Conservation (phyloP, 2,329 filamentous ascomycete genomes). For the Xylariales sp. region DNA sequence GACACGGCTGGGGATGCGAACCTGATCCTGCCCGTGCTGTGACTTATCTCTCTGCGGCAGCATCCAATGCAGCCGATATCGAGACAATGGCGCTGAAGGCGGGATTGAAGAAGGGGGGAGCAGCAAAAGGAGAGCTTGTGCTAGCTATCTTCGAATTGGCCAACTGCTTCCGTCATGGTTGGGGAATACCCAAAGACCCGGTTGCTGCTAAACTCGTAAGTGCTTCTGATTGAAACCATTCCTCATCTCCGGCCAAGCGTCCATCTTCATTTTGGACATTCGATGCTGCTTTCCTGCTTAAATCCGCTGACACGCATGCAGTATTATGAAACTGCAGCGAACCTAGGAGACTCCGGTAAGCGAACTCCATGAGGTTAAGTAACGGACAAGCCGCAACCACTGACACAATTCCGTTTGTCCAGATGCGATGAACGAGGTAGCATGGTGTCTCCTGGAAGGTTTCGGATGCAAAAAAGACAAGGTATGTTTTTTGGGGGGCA, state of each 20-base stretch:
- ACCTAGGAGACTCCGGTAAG: constrained; percentile 81
- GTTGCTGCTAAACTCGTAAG: constrained; percentile 72
- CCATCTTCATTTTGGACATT: too few species aligned
- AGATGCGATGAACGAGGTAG: constrained; percentile 97
- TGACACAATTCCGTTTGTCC: constrained; percentile 16
- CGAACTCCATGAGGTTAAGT: constrained; percentile 9
- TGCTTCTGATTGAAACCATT: constrained; percentile 7
- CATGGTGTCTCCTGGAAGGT: constrained; percentile 94
- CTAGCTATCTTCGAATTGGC: constrained; percentile 94
- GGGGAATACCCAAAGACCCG: constrained; percentile 84
- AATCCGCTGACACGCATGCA: constrained; percentile 31
- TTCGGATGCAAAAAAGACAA: constrained; percentile 98
- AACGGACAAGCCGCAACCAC: constrained; percentile 9
- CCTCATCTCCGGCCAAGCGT: too few species aligned
- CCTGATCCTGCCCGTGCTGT: constrained; percentile 71
- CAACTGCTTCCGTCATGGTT: constrained; percentile 90
- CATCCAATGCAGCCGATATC: constrained; percentile 82
- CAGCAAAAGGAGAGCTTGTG: constrained; percentile 92
- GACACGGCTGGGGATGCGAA: constrained; percentile 88
- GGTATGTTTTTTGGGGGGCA: too few species aligned
- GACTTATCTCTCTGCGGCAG: constrained; percentile 80
- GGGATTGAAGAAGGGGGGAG: constrained; percentile 87
- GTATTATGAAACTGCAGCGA: constrained; percentile 97
- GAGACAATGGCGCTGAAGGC: constrained; percentile 82
- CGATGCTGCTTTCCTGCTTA: neutral